A percentile compares a stretch with the other conserved stretches of the same genome.
Conservation (phyloP, 1,139 yeast genomes). For the Hemisphaericaspora xylofermentans region DNA sequence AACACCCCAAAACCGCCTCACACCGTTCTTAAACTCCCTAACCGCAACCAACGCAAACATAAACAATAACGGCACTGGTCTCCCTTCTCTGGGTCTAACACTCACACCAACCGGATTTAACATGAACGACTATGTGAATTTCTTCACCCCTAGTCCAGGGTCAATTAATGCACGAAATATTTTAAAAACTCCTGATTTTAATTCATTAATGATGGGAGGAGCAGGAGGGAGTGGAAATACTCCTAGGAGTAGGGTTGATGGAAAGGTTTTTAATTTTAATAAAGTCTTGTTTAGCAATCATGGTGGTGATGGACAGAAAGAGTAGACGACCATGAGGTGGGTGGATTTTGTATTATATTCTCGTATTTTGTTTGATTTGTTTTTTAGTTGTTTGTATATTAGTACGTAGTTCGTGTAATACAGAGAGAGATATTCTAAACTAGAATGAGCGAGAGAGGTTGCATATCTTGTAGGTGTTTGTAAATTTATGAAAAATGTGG, state of each 20-base stretch:
- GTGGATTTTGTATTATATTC: not conserved
- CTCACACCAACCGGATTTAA: conserved; percentile 73
- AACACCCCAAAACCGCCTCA: conserved; percentile 46
- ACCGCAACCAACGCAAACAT: too few species aligned
- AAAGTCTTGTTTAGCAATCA: conserved; percentile 27
- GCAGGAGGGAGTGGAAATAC: conserved; percentile 18
- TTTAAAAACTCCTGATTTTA: conserved; percentile 46
- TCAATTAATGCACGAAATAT: conserved; percentile 23
- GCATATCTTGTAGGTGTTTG: too few species aligned
- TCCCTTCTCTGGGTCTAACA: conserved; percentile 46
- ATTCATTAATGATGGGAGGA: conserved; percentile 30
- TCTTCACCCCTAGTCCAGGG: conserved; percentile 73
- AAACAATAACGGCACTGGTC: conserved; percentile 20
- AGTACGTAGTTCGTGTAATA: too few species aligned
- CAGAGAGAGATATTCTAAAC: too few species aligned
- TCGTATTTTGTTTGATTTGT: not conserved
- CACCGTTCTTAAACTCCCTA: conserved; percentile 45
- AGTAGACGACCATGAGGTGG: conserved; percentile 3
- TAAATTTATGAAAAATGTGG: too few species aligned
- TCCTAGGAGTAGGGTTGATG: conserved; percentile 28
- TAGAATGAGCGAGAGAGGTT: too few species aligned
- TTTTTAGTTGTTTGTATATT: not conserved
- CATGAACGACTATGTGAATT: conserved; percentile 78
- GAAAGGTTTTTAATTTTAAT: conserved; percentile 47
- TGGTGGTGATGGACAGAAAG: conserved; percentile 5